Evolutionary conservation across 257 asterid species (phyloP).

Genomic region (Eustoma russellianum): DNA sequence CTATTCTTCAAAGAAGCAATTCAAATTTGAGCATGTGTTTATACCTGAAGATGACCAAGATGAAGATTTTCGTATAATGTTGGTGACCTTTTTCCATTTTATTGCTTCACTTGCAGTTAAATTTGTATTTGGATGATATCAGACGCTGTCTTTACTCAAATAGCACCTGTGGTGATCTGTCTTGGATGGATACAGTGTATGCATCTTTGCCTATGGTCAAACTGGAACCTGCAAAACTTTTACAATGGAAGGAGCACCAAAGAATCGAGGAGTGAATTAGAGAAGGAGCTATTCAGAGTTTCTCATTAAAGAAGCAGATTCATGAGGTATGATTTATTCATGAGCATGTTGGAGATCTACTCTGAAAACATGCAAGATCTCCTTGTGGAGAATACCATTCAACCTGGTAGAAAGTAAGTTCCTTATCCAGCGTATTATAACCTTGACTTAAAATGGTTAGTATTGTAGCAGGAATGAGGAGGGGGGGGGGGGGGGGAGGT

Average conservation of each 20-base stretch:
- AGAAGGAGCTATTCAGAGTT: conserved; percentile 68
- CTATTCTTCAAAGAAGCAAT: conserved; percentile 66
- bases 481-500: too few species aligned
- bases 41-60: conserved; percentile 84
- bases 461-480: not conserved
- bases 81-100: not conserved
- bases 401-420: conserved; percentile 78
- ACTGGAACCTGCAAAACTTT: conserved; percentile 75
- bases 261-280: conserved; percentile 85
- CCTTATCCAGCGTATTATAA: conserved; percentile 1
- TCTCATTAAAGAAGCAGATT: conserved; percentile 56
- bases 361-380: conserved; percentile 95
- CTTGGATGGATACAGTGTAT: conserved; percentile 87
- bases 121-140: conserved; percentile 13
- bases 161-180: conserved; percentile 79
- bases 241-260: conserved; percentile 93
- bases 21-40: conserved; percentile 76
- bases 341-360: conserved; percentile 97
- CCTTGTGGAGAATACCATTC: conserved; percentile 60
- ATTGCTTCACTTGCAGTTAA: not conserved
- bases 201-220: conserved; percentile 97
- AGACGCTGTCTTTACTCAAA: conserved; percentile 67
- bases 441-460: conserved; percentile 1
- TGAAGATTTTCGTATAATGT: conserved; percentile 6
- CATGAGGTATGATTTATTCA: conserved; percentile 61